Base-by-base conservation (phyloP, 768 basidiomycete species). In the Russula lepida region DNA sequence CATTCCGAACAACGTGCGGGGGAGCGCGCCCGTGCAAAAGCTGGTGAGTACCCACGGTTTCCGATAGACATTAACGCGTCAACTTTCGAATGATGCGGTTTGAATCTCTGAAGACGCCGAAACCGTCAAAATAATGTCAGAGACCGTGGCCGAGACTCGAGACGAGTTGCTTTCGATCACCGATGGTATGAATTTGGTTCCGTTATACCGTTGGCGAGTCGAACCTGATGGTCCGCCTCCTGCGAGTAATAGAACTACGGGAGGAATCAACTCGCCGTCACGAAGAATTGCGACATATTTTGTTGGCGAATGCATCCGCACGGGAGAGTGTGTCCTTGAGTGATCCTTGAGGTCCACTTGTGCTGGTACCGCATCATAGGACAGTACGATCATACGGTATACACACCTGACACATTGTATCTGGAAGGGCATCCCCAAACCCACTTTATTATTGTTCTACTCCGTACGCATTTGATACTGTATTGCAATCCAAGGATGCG, bases 251-350 rank as follows among this genome's bases (percentile, higher is more conserved):
- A 66, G 66, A 58, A 19, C 35, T 62, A 17, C 56, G 53, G 13
- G 66, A 65, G 21, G 66, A 66, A 23, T 54, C 56, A 35, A 23
- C 56, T 5, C 56, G 66, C 43, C 66, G 57, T 3, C 64, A 66
- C 39, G 64, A 65, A 32, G 60, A 65, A 48, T 41, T 66, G 33
- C 48, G 54, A 49, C 25, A 52, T 41, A 50, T 59, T n/a, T n/a
- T 66, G 47, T 52, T 65, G 41, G 66, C 66, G 27, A 53, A 54
- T 19, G 66, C 64, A 13, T 66, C 66, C n/a, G 64, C 60, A n/a
- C 59, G 66, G 37, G 66, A 65, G 46, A 66, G 66, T 32, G 21
- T 57, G 48, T 65, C 64, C 8, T 59, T 52, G 21, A 46, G 33
- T 41, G 60, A 61, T 17, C 28, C 30, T 27, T 54, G 44, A 56